Base-by-base conservation (phyloP, 2,329 filamentous ascomycete species). In the Verticillium isaacii region DNA sequence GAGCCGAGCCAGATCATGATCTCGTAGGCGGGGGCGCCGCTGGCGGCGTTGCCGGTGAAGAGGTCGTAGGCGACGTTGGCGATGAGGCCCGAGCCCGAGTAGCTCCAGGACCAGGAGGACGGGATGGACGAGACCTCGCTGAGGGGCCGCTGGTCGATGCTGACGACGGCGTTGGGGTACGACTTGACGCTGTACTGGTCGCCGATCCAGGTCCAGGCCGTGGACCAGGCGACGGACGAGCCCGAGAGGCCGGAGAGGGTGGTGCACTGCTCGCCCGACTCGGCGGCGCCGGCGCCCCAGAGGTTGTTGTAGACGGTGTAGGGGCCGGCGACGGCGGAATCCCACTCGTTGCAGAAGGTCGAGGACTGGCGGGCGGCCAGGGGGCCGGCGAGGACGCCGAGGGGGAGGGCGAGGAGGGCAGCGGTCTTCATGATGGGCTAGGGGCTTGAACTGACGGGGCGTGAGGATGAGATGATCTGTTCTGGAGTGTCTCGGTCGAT, bases 1-100 rank as follows among this genome's bases (percentile, higher is more conserved):
- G 80, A 78, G 1, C 77, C 81, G 56, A 88, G 76, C 86, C 86
- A 89, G 68, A 89, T 78, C 86, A 89, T 89, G 71, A 89, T 80
- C 73, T 89, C 86, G 70, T 86, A 87, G 68, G 84, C 75, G 32
- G 80, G 68, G 6, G 62, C 69, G 56, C 71, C 72, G 1, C 79
- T 74, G 12, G 77, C 76, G 14, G 80, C 77, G 17, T 75, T 74
- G 15, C 77, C 75, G 36, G 85, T 85, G 77, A 87, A 88, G 50
- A 88, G 72, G 70, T 88, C 85, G 69, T 87, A 88, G 15, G 85
- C 75, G 2, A 89, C 85, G 68, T 88, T 78, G 45, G 83, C 80
- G 32, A 86, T 75, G 59, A 76, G 61, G 55, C 68, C 67, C 23
- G 45, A 68, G 37, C 74, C 73, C 17, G 67, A 66, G 64, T 76